These are phyloP conservation scores for Globisporangium alternatum DNA, from an alignment of 352 stramenopile species.

Conservation along the genomic window DNA sequence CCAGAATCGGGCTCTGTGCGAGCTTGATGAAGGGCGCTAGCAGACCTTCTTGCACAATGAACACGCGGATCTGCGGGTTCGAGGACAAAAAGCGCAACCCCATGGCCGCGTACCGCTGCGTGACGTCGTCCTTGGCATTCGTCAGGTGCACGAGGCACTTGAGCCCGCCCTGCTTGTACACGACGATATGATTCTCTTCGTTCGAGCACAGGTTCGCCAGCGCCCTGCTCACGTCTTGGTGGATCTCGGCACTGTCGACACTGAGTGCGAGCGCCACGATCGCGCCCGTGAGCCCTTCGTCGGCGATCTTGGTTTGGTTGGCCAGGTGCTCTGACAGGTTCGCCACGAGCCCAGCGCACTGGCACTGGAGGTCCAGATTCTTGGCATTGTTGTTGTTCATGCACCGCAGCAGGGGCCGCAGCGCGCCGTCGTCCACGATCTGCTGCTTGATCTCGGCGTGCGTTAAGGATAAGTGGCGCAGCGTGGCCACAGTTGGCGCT, in stretches of 20 bases:
- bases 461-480: conserved; percentile 89
- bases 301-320: conserved; percentile 91
- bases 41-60: conserved; percentile 90
- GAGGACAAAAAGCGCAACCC: conserved; percentile 92
- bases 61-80: conserved; percentile 92
- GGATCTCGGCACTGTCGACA: conserved; percentile 89
- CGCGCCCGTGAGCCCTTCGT: conserved; percentile 83
- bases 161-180: conserved; percentile 93
- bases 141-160: conserved; percentile 89
- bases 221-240: conserved; percentile 91
- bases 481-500: conserved; percentile 82
- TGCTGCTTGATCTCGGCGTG: conserved; percentile 84
- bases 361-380: conserved; percentile 91
- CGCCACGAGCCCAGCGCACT: conserved; percentile 91
- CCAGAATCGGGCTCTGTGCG: conserved; percentile 86
- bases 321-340: conserved; percentile 92
- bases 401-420: conserved; percentile 87
- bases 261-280: conserved; percentile 73
- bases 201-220: conserved; percentile 94
- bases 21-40: conserved; percentile 91
- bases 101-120: conserved; percentile 94
- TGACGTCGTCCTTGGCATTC: conserved; percentile 87
- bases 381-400: conserved; percentile 64
- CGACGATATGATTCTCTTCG: conserved; percentile 91
- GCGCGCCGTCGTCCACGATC: conserved; percentile 76